Evolutionary conservation across 116 monocot genomes (phyloP), one percentile per base, ranked within the genome.

Genomic region (Trichopus zeylanicus): DNA sequence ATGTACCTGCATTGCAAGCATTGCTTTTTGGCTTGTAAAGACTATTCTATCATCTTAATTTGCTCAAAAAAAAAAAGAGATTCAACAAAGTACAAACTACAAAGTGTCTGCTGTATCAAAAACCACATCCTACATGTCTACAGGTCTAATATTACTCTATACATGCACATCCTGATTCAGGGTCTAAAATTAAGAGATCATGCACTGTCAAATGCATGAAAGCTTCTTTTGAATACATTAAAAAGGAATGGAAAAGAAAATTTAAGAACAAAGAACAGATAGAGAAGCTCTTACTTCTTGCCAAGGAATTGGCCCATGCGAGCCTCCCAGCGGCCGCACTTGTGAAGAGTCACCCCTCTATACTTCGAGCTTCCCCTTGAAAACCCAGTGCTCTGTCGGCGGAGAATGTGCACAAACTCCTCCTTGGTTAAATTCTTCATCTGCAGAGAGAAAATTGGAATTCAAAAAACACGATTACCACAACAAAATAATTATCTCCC

Each of bases 331-430:
- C 86, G 75, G 13, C 86, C 90, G 31, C 85, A 91, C 70, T 91
- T 91, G 72, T 91, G 86, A 55, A 91, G 72, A 5, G 90, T 91
- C 19, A 91, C 86, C 23, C 90, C 90, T 53, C 86, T 72, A 46
- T 91, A 91, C 46, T 86, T 91, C 26, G 72, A 67, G 89, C 89
- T 66, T 89, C 81, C 89, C 89, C 81, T 81, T n/a, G 89, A 84
- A 48, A 89, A 89, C 30, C 84, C 89, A 35, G 78, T 85, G 71
- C 89, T 89, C 25, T 89, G 81, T 5, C 85, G 69, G 16, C 89
- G 71, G 25, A 89, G 76, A 55, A 76, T 81, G 55, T 81, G 89
- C 65, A 89, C 89, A 73, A 89, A 85, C 59, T 89, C 85, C 51
- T 85, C 89, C 67, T 89, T 89, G 9, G 67, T 74, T 19, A 89